Evolutionary conservation across 306 rosid genomes (phyloP).

Genomic region (Amphicarpaea edgeworthii): DNA sequence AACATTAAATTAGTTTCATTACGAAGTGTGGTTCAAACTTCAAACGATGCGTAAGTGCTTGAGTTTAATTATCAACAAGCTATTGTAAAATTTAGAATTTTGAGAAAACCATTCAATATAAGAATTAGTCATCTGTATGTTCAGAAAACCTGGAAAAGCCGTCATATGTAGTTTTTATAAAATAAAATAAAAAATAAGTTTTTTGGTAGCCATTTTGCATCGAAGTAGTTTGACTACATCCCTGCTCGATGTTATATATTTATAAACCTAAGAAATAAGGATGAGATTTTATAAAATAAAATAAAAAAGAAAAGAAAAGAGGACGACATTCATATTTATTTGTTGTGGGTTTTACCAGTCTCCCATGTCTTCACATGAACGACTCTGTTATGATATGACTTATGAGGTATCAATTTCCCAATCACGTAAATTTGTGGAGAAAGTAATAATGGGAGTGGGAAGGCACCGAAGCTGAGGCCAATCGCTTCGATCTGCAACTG

Average conservation of each 20-base stretch:
- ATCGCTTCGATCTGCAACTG: background rate
- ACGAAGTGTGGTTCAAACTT: slow-evolving; percentile 5
- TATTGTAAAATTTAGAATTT: too few relatives aligned
- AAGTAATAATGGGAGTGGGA: too few relatives aligned
- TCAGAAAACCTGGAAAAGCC: background rate
- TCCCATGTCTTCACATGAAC: background rate
- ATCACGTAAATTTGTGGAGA: too few relatives aligned
- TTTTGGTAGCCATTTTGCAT: background rate
- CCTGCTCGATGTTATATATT: background rate
- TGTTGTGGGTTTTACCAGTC: background rate
- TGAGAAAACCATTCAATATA: background rate
- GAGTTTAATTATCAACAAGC: background rate
- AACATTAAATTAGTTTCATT: background rate
- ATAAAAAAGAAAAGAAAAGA: background rate
- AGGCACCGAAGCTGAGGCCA: background rate
- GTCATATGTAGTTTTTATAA: background rate
- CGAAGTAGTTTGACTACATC: background rate
- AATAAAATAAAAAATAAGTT: too few relatives aligned
- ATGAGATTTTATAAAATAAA: background rate
- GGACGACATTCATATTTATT: background rate
- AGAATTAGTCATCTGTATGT: background rate
- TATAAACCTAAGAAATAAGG: background rate
- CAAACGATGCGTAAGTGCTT: background rate
- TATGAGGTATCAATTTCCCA: background rate
- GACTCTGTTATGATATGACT: background rate